Evolutionary conservation across 768 basidiomycete genomes (phyloP).

Genomic region (Pisolithus orientalis): DNA sequence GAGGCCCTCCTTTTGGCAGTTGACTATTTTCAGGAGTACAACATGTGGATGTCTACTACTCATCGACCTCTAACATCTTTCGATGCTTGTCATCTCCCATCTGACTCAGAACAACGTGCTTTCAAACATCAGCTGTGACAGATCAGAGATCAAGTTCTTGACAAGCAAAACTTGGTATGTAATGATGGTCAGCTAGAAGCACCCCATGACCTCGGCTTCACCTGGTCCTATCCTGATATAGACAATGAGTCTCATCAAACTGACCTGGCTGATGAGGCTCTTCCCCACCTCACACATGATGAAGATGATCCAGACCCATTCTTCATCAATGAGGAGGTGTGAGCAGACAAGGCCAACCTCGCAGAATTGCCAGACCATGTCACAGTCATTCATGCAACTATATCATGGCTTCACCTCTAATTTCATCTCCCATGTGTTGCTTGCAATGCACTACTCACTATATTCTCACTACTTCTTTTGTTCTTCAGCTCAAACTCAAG

Average conservation of each 20-base stretch:
- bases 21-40: slow-evolving; percentile 1
- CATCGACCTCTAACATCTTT: not conserved
- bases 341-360: too few species aligned
- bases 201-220: too few species aligned
- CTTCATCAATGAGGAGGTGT: too few species aligned
- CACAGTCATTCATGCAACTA: too few species aligned
- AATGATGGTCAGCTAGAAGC: not conserved
- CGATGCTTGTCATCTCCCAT: not conserved
- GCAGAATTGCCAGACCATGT: too few species aligned
- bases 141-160: too few species aligned
- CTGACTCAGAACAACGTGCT: not conserved
- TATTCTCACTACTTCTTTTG: slow-evolving; percentile 9
- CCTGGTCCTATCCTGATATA: not conserved
- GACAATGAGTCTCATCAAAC: not conserved
- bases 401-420: too few species aligned
- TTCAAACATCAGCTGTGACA: not conserved
- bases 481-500: slow-evolving; percentile 2
- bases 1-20: slow-evolving; percentile 1
- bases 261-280: not conserved
- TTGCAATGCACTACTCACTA: slow-evolving; percentile 16
- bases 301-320: too few species aligned
- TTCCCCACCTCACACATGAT: too few species aligned
- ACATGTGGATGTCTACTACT: not conserved
- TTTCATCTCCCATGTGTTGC: slow-evolving; percentile 21
- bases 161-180: not conserved